Conservation (phyloP, 257 asterid species). For the Salvia splendens region DNA sequence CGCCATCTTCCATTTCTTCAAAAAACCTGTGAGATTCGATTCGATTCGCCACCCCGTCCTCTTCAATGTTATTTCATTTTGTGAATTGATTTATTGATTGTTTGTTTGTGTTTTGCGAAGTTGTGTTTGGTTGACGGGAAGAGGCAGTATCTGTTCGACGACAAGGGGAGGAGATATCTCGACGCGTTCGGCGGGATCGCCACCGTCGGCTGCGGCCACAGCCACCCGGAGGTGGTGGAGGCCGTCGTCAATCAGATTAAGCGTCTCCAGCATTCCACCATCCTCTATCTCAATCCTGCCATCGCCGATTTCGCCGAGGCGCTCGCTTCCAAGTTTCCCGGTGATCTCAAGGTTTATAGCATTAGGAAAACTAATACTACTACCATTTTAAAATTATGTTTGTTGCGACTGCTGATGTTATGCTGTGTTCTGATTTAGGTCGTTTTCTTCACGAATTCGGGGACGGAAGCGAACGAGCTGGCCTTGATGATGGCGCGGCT, state of each 20-base stretch:
- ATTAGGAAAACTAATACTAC: neutral
- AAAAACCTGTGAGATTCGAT: conserved; percentile 52
- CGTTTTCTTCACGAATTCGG: conserved; percentile 91
- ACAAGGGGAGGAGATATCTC: conserved; percentile 71
- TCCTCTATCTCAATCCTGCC: conserved; percentile 72
- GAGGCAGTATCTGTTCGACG: conserved; percentile 91
- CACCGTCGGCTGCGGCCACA: conserved; percentile 85
- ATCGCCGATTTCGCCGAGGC: conserved; percentile 90
- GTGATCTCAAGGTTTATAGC: conserved; percentile 79
- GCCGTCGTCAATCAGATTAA: conserved; percentile 73
- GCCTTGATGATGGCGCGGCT: conserved; percentile 84
- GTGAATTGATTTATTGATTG: neutral
- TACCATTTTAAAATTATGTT: neutral
- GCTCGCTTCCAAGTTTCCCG: conserved; percentile 74
- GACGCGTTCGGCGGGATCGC: conserved; percentile 97
- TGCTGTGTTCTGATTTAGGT: conserved; percentile 46
- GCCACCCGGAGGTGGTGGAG: conserved; percentile 89
- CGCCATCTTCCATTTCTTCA: conserved; percentile 76
- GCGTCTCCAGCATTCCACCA: conserved; percentile 86
- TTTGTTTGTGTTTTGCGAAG: conserved; percentile 37
- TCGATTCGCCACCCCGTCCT: too few species aligned
- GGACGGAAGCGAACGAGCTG: conserved; percentile 94
- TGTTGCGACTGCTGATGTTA: neutral
- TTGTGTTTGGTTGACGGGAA: conserved; percentile 86
- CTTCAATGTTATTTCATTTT: neutral